Evolutionary conservation across 1,139 yeast genomes (phyloP), one percentile per base, ranked within the genome.

Genomic region (Taphrina deformans): DNA sequence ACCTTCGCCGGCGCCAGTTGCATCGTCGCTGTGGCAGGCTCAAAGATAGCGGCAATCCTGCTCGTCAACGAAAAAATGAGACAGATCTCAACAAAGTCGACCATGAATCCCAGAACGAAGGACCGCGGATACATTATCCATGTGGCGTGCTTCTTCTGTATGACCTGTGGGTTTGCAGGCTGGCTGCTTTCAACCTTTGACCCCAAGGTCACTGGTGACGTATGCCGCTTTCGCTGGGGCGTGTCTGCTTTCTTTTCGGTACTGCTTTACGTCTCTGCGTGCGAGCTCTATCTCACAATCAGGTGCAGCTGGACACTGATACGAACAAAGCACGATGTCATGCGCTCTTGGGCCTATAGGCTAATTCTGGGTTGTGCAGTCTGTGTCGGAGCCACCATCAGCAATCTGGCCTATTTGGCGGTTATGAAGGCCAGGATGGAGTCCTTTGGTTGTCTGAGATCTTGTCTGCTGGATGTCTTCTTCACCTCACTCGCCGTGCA

Each of bases 341-440:
- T 48, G 53, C 33, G 53, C 10, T 26, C 53, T 5, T 48, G 53
- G 53, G 53, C 53, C 1, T 48, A 48, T 16, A 16, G 53, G 3
- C 16, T 48, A 16, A 48, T 48, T 18, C 5, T 48, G 7, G 53
- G 53, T 4, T 48, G 33, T n/a, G 9, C 23, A 18, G 2, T 48
- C 12, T 48, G 53, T 23, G 53, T 16, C 3, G 33, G 10, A 7
- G 53, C 53, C 4, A 26, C 53, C 4, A 18, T 29, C 26, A 16
- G 53, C 18, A 48, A 48, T 24, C 35, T 48, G 53, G 38, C n/a
- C 16, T 27, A 29, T 38, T 27, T 48, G 53, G 53, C 21, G 2
- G 53, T 6, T 5, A 2, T 27, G n/a, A 5, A 29, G 21, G 53
- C 33, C 16, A 3, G 18, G 35, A 48, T 48, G 53, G 21, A 26